Conservation (phyloP, 2,329 filamentous ascomycete species). For the Pseudogymnoascus pannorum region DNA sequence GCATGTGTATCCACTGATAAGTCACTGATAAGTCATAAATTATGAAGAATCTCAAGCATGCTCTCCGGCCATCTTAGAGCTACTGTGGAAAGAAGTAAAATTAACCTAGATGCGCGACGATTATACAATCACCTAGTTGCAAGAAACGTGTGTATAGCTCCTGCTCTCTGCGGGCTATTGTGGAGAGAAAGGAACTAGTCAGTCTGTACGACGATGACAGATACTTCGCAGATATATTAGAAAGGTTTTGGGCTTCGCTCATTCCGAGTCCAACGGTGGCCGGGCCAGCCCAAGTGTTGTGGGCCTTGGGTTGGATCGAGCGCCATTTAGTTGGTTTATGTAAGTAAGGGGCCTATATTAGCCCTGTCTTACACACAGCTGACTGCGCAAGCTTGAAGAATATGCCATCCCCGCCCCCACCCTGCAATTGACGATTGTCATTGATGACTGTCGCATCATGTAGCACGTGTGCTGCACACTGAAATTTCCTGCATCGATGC, state of each 20-base stretch:
- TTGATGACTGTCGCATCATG: background rate
- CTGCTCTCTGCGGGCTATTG: background rate
- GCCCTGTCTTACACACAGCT: background rate
- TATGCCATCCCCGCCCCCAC: background rate
- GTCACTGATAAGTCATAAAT: constrained; percentile 5
- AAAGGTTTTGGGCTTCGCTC: background rate
- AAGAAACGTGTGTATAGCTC: background rate
- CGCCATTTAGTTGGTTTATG: background rate
- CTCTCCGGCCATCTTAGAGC: background rate
- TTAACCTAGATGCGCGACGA: background rate
- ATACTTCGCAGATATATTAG: background rate
- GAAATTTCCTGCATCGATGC: background rate
- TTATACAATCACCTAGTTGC: background rate
- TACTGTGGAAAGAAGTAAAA: background rate
- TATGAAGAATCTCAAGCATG: background rate
- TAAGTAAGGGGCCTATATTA: background rate
- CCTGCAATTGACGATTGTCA: background rate
- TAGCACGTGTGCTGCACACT: background rate
- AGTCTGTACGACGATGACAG: background rate
- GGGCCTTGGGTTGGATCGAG: background rate
- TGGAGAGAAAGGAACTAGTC: background rate
- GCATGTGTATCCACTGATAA: constrained; percentile 2
- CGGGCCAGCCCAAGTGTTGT: background rate
- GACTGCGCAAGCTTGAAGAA: background rate
- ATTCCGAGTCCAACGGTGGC: background rate